Evolutionary conservation across 805 yeast genomes (phyloP), one percentile per base, ranked within the genome.

Genomic region (Wickerhamiella occidentalis): DNA sequence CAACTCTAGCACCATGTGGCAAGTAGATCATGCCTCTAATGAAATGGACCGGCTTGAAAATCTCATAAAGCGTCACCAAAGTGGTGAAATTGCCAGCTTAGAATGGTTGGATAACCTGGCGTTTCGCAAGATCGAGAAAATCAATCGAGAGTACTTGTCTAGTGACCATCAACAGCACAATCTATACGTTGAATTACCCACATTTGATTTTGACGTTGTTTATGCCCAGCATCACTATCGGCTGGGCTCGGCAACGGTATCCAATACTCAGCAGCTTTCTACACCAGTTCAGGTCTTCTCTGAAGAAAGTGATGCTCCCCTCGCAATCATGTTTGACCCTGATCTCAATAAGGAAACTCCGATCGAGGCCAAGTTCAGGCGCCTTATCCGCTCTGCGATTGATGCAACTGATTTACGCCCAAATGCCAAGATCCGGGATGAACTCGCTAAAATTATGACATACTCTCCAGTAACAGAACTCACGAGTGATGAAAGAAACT

Each of bases 391-490:
- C 64, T 77, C 83, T 45, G 52, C 55, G 5, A 75, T 84, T 23
- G 65, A 85, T 33, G 97, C 88, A 61, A 79, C 78, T 56, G 96
- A 87, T 51, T 70, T 85, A 43, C 85, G 88, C 57, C 98, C 98
- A 1, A 82, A 90, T 17, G 82, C 95, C 3, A 82, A 79, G 58
- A 72, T 81, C 30, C 71, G 96, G 56, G 86, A 81, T 53, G 83
- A 84, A 55, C 71, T 90, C 48, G 72, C 76, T 51, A 71, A 68
- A 41, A 85, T 88, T 4, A 68, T 90, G 47, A 70, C 71, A 21
- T 85, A 80, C 59, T 88, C 96, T 2, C 87, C 95, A 3, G 90
- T 85, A 40, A 84, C 84, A 48, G 83, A 79, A 56, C 69, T 92
- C 43, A 75, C 81, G 5, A 88, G 83, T 47, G 79, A 81, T 60